These are phyloP conservation scores for Cystobasidium ongulense DNA, from an alignment of 768 basidiomycete genomes.

Conservation along the genomic window DNA sequence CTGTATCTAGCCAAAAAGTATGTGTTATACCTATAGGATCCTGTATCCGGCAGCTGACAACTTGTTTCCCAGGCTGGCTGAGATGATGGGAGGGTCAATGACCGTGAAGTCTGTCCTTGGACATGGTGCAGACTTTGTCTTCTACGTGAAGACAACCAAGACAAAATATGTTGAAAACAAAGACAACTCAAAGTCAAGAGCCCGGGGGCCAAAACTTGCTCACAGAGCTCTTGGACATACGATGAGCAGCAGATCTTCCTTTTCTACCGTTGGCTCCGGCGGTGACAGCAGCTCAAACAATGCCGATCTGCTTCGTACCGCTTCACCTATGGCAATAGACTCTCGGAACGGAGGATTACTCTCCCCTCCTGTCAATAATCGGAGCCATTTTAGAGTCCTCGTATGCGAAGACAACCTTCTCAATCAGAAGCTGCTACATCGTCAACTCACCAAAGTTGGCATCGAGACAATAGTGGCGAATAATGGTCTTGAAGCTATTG, in stretches of 20 bases:
- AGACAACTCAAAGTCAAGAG: not conserved
- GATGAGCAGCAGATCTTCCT: not conserved
- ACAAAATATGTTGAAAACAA: not conserved
- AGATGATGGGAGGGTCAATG: constrained; percentile 24
- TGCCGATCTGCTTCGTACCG: not conserved
- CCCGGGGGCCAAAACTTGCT: not conserved
- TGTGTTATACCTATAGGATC: not conserved
- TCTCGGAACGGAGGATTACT: not conserved
- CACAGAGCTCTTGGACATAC: not conserved
- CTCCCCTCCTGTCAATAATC: not conserved
- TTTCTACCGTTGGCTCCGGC: constrained; percentile 1
- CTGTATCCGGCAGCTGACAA: not conserved
- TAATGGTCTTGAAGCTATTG: constrained; percentile 19
- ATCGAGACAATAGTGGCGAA: not conserved
- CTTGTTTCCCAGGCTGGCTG: constrained; percentile 5
- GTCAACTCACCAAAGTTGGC: constrained; percentile 19
- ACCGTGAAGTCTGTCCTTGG: not conserved
- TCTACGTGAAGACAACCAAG: constrained; percentile 3
- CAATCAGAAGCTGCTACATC: constrained; percentile 9
- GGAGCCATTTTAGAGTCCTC: not conserved
- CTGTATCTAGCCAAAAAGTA: constrained; percentile 17
- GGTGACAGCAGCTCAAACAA: not conserved
- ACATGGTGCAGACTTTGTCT: constrained; percentile 27
- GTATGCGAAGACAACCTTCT: constrained; percentile 29
- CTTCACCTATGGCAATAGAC: not conserved